These are phyloP conservation scores for Fusarium papillatum DNA, from an alignment of 2,329 filamentous ascomycete species.

Conservation along the genomic window DNA sequence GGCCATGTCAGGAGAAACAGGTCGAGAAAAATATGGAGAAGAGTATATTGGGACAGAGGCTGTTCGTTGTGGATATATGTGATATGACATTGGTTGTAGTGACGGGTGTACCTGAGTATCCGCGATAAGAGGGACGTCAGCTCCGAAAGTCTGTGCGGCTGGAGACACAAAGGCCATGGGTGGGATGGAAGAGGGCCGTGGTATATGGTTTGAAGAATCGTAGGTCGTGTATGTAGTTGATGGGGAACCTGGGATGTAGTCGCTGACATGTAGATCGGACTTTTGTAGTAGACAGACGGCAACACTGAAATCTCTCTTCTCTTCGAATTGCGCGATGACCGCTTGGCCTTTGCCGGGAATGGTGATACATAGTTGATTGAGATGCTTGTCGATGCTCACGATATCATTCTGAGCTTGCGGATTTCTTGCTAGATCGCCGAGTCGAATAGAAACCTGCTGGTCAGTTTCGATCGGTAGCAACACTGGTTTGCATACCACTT, in stretches of 20 bases:
- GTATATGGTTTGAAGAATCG: constrained; percentile 18
- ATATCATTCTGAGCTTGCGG: constrained; percentile 23
- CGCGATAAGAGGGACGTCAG: constrained; percentile 18
- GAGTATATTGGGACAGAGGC: constrained; percentile 14
- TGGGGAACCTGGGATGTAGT: constrained; percentile 20
- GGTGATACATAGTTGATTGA: constrained; percentile 41
- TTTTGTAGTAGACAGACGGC: constrained; percentile 49
- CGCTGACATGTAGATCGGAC: constrained; percentile 45
- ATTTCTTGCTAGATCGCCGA: constrained; percentile 42
- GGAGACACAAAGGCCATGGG: background rate
- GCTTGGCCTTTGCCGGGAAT: constrained; percentile 42
- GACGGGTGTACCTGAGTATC: background rate
- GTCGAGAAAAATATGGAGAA: background rate
- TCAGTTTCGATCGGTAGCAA: background rate
- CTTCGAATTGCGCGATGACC: constrained; percentile 45
- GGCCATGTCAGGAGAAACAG: constrained; percentile 6
- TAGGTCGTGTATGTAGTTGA: background rate
- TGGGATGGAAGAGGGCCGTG: constrained; percentile 46
- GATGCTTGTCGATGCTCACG: constrained; percentile 37
- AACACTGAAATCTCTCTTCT: constrained; percentile 49
- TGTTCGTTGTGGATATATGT: constrained; percentile 21
- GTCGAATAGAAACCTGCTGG: constrained; percentile 46
- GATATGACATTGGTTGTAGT: background rate
- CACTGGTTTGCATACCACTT: constrained; percentile 39
- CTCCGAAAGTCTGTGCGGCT: constrained; percentile 10